Evolutionary conservation across 2,329 filamentous ascomycete genomes (phyloP), one percentile per base, ranked within the genome.

Genomic region (Amauroascus verrucosus): DNA sequence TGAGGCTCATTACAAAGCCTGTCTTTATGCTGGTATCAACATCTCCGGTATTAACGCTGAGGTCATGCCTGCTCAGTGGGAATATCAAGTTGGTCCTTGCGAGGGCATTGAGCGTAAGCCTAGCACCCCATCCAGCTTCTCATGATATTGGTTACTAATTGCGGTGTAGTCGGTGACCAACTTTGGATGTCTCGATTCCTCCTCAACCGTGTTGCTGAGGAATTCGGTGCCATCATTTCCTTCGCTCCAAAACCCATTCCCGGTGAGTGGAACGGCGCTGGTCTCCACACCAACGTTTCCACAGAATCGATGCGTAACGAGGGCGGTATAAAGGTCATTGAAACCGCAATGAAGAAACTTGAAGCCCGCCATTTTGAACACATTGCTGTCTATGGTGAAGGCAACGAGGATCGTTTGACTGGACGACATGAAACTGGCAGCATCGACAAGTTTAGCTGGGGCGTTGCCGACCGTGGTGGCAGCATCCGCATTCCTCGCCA

Each of bases 11-110:
- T 90, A 88, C 84, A 88, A 88, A 75, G 84, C 85, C 61, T 95
- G 82, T 79, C 70, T 97, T 72, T 95, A 88, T 71, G 82, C 91
- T 57, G 85, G 86, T 56, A 80, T 98, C 74, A 84, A 90, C 72
- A 97, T 98, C 73, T 95, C 90, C 24, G 93, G 93, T 67, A 97
- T 93, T 77, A 98, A 98, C 74, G 93, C 93, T 61, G 93, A 98
- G 80, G 93, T 98, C 67, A 95, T 96, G 87, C 86, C 89, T 59
- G 89, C 86, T 57, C 91, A 96, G 75, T 97, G 91, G 91, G 91
- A 97, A 73, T 96, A 88, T 83, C 91, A 96, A 71, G 87, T 96
- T 65, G 91, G 91, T 54, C 91, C 91, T 59, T 95, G 88, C 74
- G 72, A 77, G 52, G 91, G 89, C 59, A 96, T 96, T 64, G 77